Base-by-base conservation (phyloP, 495 filamentous ascomycete species). In the Chaetomium tenue region DNA sequence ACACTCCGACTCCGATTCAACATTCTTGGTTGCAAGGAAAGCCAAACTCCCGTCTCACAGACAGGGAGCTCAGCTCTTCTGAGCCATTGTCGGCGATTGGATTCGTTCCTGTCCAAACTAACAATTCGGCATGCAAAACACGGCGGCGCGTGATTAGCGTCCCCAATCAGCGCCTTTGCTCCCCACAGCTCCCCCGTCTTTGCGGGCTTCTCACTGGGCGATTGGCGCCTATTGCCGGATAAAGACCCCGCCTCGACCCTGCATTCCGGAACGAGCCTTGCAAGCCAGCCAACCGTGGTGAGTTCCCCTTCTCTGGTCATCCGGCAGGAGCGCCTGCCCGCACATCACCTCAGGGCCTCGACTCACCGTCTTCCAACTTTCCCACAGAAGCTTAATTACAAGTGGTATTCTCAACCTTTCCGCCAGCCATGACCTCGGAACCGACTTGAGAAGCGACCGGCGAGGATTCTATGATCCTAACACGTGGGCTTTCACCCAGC, bases 241-340 rank as follows among this genome's bases (percentile, higher is more conserved):
- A 67, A 61, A 64, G 60, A 67, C 65, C 65, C 65, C 60, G 55
- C 61, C 61, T 48, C 46, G 53, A 60, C 54, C 61, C 61, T 57
- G 30, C 60, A 33, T 50, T 6, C 44, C 44, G 53, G 48, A 37
- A n/a, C 60, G 51, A 59, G 60, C 53, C 60, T 47, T 54, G 64
- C 39, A 13, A 39, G 51, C 47, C 58, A 56, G 52, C 52, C 63
- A 66, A 66, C 52, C 23, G 47, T 37, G 18, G 47, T 50, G 47
- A 44, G 13, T 33, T 23, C 33, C 47, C 30, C 22, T 8, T 37
- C 37, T 48, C 48, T 53, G 37, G 55, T 56, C 57, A 39, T 30
- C 20, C 44, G 63, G 25, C 52, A 63, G 61, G 51, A 54, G 52
- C 61, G 25, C 53, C 20, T 26, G 61, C 61, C 39, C 55, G 37